Base-by-base conservation (phyloP, 176 grass and related monocot species). In the Metroxylon sagu region DNA sequence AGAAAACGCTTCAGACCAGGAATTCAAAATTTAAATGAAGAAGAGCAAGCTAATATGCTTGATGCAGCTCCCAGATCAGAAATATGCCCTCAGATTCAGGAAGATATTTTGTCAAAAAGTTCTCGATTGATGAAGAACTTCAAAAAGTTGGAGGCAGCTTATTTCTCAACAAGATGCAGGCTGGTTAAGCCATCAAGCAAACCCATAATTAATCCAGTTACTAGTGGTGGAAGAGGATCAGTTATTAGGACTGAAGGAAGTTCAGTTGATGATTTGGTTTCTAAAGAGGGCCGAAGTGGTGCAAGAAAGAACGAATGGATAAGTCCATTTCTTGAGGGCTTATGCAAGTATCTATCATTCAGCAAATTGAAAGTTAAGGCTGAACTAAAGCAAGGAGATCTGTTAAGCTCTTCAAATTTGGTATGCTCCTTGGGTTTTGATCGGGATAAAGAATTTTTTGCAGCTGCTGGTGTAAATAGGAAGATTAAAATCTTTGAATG, bases 401-500 rank as follows among this genome's bases (percentile, higher is more conserved):
- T 85, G 16, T 64, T 98, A 65, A 98, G 85, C 71, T 89, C 87
- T 51, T 92, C 84, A 59, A 98, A 85, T 77, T 85, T 98, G 71
- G 94, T 98, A 56, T 92, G 94, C 75, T 98, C 94, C 18, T 65
- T 92, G 64, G 94, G 85, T 51, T 98, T 98, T 63, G 88, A 98
- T 54, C 84, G 94, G 23, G 94, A 92, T 83, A 93, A 79, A 54
- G 94, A 92, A 67, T 81, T 85, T 67, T 98, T 98, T 56, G 94
- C 94, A 76, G 88, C 88, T 76, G 94, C 94, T 50, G 94, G 94
- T 71, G 88, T 98, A 85, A 98, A 92, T 73, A 98, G 85, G 84
- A 98, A 98, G 70, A 92, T 98, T 74, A 90, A 98, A 85, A 83
- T 98, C 35, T 98, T 98, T 63, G 94, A 98, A 60, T 98, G 76